Evolutionary conservation across 768 basidiomycete genomes (phyloP).

Genomic region (Dioszegia hungarica): DNA sequence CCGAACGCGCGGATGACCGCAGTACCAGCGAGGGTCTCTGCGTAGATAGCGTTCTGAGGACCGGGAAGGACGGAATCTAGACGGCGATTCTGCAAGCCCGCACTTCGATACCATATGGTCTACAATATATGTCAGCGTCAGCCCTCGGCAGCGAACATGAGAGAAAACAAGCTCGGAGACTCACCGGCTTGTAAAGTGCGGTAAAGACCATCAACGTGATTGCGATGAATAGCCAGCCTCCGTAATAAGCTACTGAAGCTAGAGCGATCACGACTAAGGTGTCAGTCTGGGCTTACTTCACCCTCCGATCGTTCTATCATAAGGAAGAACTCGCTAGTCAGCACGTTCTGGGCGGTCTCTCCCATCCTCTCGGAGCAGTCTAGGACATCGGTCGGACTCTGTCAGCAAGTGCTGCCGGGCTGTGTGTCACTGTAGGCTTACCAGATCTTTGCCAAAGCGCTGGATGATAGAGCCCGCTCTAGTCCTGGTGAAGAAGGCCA

Average conservation of each 20-base stretch:
- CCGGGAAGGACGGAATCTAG: slow-evolving; percentile 28
- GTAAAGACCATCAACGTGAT: slow-evolving; percentile 8
- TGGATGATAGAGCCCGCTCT: slow-evolving; percentile 39
- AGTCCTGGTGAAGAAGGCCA: slow-evolving; percentile 34
- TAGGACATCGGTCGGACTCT: slow-evolving; percentile 13
- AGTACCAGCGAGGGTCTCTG: slow-evolving; percentile 36
- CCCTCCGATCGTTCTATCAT: no score
- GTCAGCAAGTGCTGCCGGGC: no score
- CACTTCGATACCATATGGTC: slow-evolving; percentile 21
- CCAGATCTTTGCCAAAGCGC: slow-evolving; percentile 35
- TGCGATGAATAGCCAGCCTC: slow-evolving; percentile 19
- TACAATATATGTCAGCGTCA: no score
- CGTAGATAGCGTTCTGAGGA: slow-evolving; percentile 33
- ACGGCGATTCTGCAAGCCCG: slow-evolving; percentile 23
- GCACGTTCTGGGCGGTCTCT: not conserved
- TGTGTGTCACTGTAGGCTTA: slow-evolving; percentile 3
- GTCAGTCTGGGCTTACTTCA: no score
- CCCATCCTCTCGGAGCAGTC: slow-evolving; percentile 19
- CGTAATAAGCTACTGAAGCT: slow-evolving; percentile 16
- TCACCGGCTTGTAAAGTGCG: slow-evolving; percentile 26
- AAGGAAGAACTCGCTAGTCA: no score
- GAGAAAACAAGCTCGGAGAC: slow-evolving; percentile 1
- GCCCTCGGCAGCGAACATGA: no score
- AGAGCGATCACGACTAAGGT: slow-evolving; percentile 25
- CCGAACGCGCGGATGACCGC: slow-evolving; percentile 39